Base-by-base conservation (phyloP, 2,329 filamentous ascomycete genomes). In the Colletotrichum horii region DNA sequence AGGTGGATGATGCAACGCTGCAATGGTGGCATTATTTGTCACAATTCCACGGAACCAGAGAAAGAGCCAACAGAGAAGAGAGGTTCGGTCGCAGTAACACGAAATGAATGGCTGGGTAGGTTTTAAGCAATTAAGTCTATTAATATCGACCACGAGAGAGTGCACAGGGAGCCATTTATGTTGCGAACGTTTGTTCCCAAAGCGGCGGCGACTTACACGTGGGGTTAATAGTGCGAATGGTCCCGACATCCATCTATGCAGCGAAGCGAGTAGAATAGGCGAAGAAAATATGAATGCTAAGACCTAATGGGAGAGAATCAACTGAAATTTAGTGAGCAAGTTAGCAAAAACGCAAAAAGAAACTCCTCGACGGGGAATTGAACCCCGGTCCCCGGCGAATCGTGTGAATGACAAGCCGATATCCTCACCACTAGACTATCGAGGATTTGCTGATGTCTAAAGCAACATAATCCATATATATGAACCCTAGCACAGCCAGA, bases 401-500 rank as follows among this genome's bases (percentile, higher is more conserved):
- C 22, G 34, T 55, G 8, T 24, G 1, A 36, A 3, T 76, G 74
- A 76, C 74, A 76, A 76, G 74, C 74, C 58, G 74, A 76, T 76
- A 76, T 76, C 74, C 74, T 76, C 74, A 76, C 74, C 74, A 76
- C 74, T 76, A 76, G 74, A 76, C 74, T 76, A 76, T 76, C 74
- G 70, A 66, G 74, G 74, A 76, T 61, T 48, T 7, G 34, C 32
- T 61, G 58, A 66, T 71, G 8, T 56, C 14, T 8, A 4, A 1
- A 1, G 4, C 1, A 2, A 2, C 43, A 48, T 19, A 48, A 19
- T 22, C 8, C 22, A n/a, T 14, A 19, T 0, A 3, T 11, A 28
- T 58, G 7, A 1, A 0, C 22, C 22, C 24, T 19, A 28, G 14
- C 8, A 7, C 3, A 26, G 2, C 24, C 4, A n/a, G 12, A 28